Evolutionary conservation across 75 land plant species (phyloP), one percentile per base, ranked within the genome.

Genomic region (Chamaecyparis obtusa): DNA sequence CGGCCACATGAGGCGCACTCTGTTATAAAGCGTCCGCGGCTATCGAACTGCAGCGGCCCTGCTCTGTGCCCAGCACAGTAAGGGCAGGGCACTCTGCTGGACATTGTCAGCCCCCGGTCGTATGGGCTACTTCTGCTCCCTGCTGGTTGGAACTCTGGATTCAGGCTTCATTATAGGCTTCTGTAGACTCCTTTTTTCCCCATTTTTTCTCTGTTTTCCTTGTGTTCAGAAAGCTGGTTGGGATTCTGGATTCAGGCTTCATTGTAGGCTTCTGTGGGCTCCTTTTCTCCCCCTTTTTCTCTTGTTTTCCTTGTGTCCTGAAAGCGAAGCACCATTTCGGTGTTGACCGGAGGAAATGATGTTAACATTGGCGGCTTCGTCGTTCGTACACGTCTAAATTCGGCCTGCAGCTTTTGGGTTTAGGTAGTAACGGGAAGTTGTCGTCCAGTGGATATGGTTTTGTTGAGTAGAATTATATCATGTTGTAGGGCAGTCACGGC

Each of bases 1-100:
- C 97, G 95, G 36, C 94, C 97, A 89, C 98, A 96, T 17, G 92
- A 87, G 57, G 79, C 76, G 92, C 98, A 96, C 87, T 93, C 95
- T 16, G 95, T 94, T 30, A 94, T 88, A 67, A 41, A 86, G 43
- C 93, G 92, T 37, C 92, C 16, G 89, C 33, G 9, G 86, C 37
- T 6, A 80, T 8, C 81, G 87, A 36, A 15, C 89, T 86, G 94
- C 96, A 93, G 8, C 97, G 93, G 0, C 89, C 90, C 16, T 93
- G 94, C 55, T 88, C 89, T 56, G 90, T 85, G 88, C 92, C 83
- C 11, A n/a, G 85, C 49, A 76, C 97, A 96, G 91, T 96, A 96
- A 32, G 94, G 93, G 84, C 97, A 96, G 84, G 83, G 91, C 33
- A 74, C 76, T 16, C 76, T 74, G 76, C 33, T 32, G 33, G 37